phyloP scores from a whole-genome alignment of 2,329 filamentous ascomycete genomes.

The Aspergillus viridinutans region DNA sequence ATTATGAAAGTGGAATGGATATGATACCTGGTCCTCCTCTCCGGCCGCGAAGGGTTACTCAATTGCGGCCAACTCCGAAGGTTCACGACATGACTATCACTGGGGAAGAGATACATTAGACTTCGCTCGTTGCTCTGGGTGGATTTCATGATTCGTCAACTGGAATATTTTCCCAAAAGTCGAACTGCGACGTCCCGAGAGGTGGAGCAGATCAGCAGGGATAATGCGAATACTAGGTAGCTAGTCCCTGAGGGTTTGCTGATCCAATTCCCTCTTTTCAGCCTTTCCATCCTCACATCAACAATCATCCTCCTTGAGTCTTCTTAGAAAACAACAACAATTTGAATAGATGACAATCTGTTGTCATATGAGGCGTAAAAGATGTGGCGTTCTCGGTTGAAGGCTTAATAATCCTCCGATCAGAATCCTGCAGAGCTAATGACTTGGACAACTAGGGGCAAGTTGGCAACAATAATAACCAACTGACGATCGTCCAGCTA shows the following conservation, averaged over 20 bases:
- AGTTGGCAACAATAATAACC: background rate
- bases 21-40: background rate
- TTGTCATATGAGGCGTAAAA: background rate
- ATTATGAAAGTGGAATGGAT: background rate
- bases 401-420: background rate
- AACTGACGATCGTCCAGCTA: constrained; percentile 8
- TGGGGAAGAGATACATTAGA: background rate
- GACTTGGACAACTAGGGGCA: background rate
- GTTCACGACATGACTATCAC: background rate
- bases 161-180: background rate
- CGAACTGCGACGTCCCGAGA: background rate
- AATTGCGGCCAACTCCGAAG: background rate
- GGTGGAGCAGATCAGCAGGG: constrained; percentile 14
- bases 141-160: background rate
- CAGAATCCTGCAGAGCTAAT: background rate
- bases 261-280: background rate
- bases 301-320: background rate
- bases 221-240: background rate
- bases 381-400: background rate
- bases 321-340: background rate
- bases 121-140: background rate
- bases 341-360: background rate
- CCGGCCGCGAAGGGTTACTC: background rate
- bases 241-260: background rate
- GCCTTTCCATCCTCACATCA: background rate